Base-by-base conservation (phyloP, 495 filamentous ascomycete genomes). In the Lindgomyces ingoldianus region DNA sequence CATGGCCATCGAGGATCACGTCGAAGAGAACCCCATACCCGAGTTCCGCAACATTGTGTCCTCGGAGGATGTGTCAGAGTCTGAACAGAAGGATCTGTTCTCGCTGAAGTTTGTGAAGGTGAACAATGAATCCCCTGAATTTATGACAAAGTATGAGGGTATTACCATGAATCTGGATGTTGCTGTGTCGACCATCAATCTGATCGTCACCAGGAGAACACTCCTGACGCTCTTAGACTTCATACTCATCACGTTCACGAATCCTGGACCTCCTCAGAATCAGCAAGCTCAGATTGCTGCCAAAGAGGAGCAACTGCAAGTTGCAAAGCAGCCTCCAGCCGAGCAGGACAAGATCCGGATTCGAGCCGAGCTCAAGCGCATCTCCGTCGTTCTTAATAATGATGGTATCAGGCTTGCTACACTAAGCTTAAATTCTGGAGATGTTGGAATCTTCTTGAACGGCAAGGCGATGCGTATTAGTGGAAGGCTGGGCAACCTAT, bases 11-110 rank as follows among this genome's bases (percentile, higher is more conserved):
- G 94, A 98, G 67, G 94, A 98, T 72, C 89, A 96, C 67, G 92
- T 98, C 21, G 89, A 93, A 64, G 87, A 93, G 54, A 89, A 94
- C 64, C 90, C 91, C 0, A 77, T 88, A 1, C 90, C 94, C 19
- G 93, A 97, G 72, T 98, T 98, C 82, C 96, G 95, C 78, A 91
- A 89, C 47, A 94, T 98, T 51, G 82, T 98, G 14, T 96, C 93
- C 0, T 96, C 93, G 4, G 92, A 91, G 46, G 90, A 91, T 46
- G 81, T 85, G 11, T 79, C 84, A 58, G 81, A 83, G 12, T 85
- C 91, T 47, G 85, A 87, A 61, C 80, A 89, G 44, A 89, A 89
- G 61, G 90, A 94, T 69, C 85, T 98, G 21, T 90, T 98, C 65
- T 83, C 87, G 51, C 80, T 98, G 68, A 95, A 93, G 71, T 93